Conservation (phyloP, 2,329 filamentous ascomycete species). For the Cordyceps fumosorosea region DNA sequence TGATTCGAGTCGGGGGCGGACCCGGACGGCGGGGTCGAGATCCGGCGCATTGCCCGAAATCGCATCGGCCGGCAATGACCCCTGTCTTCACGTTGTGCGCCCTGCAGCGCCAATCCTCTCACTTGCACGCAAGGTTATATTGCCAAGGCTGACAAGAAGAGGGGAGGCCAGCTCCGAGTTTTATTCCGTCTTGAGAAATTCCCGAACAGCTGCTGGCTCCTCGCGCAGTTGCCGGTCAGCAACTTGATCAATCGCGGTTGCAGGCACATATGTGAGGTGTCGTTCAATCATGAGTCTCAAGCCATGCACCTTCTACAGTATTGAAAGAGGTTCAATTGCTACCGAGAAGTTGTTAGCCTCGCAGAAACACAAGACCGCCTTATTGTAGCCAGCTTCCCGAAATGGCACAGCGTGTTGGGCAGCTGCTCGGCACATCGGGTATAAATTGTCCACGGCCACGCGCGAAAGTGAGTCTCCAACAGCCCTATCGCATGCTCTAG, state of each 20-base stretch:
- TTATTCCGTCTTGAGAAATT: too few relatives aligned
- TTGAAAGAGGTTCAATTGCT: too few relatives aligned
- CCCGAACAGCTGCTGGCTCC: too few relatives aligned
- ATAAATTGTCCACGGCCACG: neutral
- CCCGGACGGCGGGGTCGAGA: neutral
- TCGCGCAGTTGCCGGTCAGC: too few relatives aligned
- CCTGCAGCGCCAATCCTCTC: neutral
- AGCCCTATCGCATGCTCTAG: neutral
- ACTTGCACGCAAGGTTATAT: too few relatives aligned
- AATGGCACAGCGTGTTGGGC: neutral
- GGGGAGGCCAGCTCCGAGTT: too few relatives aligned
- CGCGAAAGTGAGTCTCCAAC: neutral
- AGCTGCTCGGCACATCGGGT: neutral
- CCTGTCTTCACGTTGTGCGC: neutral
- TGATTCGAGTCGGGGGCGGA: neutral
- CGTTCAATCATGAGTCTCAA: too few relatives aligned
- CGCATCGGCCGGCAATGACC: neutral
- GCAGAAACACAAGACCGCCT: neutral
- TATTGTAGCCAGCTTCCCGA: neutral
- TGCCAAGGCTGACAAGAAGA: too few relatives aligned
- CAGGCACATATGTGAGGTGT: too few relatives aligned
- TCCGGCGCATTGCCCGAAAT: neutral
- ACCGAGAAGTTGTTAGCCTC: too few relatives aligned
- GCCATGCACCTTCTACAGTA: too few relatives aligned
- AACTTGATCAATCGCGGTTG: too few relatives aligned